A percentile compares a stretch with the other conserved stretches of the same genome.
These are phyloP conservation scores for Euphorbia peplus DNA, from an alignment of 345 rosid genomes.

Conservation along the genomic window DNA sequence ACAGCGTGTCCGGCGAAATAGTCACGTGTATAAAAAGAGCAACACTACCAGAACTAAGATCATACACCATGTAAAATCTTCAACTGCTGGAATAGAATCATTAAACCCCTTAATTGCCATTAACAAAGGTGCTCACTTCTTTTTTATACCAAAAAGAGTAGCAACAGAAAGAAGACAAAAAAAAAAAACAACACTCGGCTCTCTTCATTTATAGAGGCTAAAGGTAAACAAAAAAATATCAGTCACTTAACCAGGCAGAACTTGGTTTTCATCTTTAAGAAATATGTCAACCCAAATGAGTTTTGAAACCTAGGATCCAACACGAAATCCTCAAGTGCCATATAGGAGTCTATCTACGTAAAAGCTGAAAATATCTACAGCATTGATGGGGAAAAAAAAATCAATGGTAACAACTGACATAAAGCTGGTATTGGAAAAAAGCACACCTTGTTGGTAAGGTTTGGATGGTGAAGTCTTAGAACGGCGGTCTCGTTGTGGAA, in stretches of 20 bases:
- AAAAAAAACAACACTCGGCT: neutral
- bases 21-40: neutral
- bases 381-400: neutral
- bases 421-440: neutral
- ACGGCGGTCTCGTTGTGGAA: constrained; percentile 42
- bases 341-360: neutral
- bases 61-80: neutral
- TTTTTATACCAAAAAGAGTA: neutral
- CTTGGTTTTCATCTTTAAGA: neutral
- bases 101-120: neutral
- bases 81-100: neutral
- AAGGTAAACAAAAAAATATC: too few relatives aligned
- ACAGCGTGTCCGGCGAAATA: neutral
- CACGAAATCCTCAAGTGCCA: neutral
- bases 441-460: constrained; percentile 34
- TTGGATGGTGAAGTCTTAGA: constrained; percentile 20
- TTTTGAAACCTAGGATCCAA: neutral
- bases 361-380: neutral
- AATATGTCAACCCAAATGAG: neutral
- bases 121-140: neutral
- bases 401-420: neutral
- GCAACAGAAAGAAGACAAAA: neutral
- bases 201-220: too few relatives aligned
- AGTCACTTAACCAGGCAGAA: neutral
- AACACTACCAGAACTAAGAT: neutral